Percentiles rank a stretch among this genome's conserved stretches.
phyloP scores from a whole-genome alignment of 2,329 filamentous ascomycete species.

The Pyricularia pennisetigena region DNA sequence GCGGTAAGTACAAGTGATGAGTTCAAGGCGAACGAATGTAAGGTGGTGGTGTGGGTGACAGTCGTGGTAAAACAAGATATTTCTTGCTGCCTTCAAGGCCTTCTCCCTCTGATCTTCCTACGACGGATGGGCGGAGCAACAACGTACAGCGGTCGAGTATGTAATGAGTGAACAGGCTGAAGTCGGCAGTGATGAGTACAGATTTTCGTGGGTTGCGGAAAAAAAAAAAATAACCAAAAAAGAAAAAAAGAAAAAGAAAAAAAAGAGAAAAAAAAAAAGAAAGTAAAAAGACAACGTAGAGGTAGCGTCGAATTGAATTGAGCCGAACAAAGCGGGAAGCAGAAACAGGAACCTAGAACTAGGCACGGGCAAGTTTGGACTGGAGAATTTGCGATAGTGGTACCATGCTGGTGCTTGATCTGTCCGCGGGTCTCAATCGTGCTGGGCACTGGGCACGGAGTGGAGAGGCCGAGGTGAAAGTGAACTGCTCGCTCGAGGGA shows the following conservation, averaged over 20 bases:
- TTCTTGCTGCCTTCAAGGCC: background rate
- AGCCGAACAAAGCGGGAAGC: background rate
- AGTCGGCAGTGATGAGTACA: background rate
- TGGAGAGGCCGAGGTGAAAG: background rate
- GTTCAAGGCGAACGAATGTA: background rate
- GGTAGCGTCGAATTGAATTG: background rate
- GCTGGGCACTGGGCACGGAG: background rate
- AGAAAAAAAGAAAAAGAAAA: background rate
- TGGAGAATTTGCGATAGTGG: background rate
- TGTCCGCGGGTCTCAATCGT: background rate
- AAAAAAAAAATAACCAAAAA: too few relatives aligned
- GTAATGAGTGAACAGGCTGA: background rate
- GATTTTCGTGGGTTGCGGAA: background rate
- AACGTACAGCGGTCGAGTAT: background rate
- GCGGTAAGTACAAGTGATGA: background rate
- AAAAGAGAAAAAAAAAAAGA: background rate
- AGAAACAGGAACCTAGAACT: constrained; percentile 10
- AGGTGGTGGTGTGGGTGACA: background rate
- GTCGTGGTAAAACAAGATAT: background rate
- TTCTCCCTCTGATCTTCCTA: background rate
- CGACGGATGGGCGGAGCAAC: background rate
- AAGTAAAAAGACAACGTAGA: background rate
- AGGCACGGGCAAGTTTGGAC: background rate
- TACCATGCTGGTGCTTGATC: background rate
- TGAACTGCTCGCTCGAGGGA: background rate